These are phyloP conservation scores for Leccinum uliginosum DNA, from an alignment of 768 basidiomycete species.

Conservation along the genomic window DNA sequence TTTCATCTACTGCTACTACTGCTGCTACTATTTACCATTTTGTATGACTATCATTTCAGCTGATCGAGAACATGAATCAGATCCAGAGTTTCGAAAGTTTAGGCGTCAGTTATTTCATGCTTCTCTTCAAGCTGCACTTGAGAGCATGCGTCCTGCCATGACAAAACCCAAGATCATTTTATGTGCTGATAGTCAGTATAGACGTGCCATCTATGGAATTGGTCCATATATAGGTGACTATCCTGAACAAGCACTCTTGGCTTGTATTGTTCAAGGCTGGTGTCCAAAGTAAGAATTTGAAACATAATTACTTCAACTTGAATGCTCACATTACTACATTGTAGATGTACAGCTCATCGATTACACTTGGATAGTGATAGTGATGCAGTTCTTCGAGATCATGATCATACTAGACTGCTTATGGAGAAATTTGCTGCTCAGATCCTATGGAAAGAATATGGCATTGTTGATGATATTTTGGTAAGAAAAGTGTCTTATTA, in stretches of 20 bases:
- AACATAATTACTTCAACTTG: no score
- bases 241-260: slow-evolving; percentile 31
- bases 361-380: not conserved
- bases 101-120: not conserved
- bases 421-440: not conserved
- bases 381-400: no score
- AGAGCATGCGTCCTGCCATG: not conserved
- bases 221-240: slow-evolving; percentile 40
- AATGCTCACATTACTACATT: not conserved
- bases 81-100: not conserved
- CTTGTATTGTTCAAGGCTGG: slow-evolving; percentile 3
- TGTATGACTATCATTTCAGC: not conserved
- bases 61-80: not conserved
- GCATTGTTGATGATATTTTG: not conserved
- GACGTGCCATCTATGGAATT: slow-evolving; percentile 23
- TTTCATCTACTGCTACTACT: no score
- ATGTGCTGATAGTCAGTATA: slow-evolving; percentile 21
- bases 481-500: not conserved
- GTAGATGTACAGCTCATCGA: not conserved
- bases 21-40: no score
- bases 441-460: not conserved
- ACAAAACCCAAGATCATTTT: not conserved
- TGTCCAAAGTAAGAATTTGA: not conserved
- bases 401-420: not conserved
- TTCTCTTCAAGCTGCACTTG: not conserved